phyloP scores from a whole-genome alignment of 306 rosid species.

The Clitoria ternatea region DNA sequence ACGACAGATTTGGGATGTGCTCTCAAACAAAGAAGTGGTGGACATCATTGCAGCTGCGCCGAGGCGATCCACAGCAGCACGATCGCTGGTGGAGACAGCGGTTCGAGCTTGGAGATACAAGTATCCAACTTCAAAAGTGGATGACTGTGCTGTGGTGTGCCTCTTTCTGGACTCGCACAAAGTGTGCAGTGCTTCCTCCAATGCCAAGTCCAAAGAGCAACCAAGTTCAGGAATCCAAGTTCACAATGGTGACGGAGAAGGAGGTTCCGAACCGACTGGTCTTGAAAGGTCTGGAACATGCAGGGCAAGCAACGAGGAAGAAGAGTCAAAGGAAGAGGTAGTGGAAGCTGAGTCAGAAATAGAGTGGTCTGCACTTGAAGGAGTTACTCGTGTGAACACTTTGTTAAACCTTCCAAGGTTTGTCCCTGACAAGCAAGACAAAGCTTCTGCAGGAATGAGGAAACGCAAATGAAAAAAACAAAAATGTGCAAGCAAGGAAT shows the following conservation, averaged over 20 bases:
- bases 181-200: conserved; percentile 53
- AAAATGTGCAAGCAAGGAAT: conserved; percentile 20
- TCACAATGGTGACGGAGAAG: conserved; percentile 28
- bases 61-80: conserved; percentile 62
- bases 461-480: conserved; percentile 40
- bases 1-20: conserved; percentile 92
- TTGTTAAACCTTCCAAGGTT: conserved; percentile 84
- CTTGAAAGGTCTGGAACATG: conserved; percentile 48
- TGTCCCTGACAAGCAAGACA: conserved; percentile 68
- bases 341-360: conserved; percentile 41
- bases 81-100: conserved; percentile 82
- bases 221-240: conserved; percentile 29
- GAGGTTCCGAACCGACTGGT: conserved; percentile 23
- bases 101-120: conserved; percentile 77
- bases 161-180: conserved; percentile 58
- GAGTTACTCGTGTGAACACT: conserved; percentile 97
- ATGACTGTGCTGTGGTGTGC: conserved; percentile 94
- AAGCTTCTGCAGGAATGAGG: conserved; percentile 26
- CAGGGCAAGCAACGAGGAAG: conserved; percentile 42
- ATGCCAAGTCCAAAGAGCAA: conserved; percentile 43
- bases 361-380: conserved; percentile 98
- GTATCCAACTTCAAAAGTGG: conserved; percentile 93
- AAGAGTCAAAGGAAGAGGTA: conserved; percentile 44
- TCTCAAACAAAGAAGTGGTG: conserved; percentile 90
- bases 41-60: conserved; percentile 77